phyloP scores from a whole-genome alignment of 164 flowering plant species.

The Amborella trichopoda region DNA sequence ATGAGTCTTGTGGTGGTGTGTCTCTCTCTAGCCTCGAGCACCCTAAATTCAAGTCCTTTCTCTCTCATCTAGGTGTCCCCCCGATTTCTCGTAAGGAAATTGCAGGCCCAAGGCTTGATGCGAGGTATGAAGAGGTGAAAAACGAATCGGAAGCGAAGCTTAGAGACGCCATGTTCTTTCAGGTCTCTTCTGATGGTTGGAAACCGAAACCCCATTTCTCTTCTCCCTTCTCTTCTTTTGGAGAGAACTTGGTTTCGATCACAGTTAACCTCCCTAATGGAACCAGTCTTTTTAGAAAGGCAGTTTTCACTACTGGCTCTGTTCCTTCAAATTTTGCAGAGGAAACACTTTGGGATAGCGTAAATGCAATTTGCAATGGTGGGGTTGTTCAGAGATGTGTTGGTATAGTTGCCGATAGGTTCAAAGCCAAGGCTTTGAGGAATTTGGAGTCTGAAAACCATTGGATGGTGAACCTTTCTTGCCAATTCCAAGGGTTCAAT shows the following conservation, averaged over 20 bases:
- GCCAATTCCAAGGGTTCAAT: slow-evolving; percentile 67
- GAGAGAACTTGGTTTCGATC: slow-evolving; percentile 58
- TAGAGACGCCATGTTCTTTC: slow-evolving; percentile 86
- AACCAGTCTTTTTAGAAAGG: slow-evolving; percentile 67
- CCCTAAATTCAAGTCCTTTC: slow-evolving; percentile 78
- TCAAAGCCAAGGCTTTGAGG: slow-evolving; percentile 61
- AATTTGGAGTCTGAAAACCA: slow-evolving; percentile 72
- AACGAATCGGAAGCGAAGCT: slow-evolving; percentile 65
- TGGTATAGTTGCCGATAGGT: slow-evolving; percentile 78
- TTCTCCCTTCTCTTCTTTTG: slow-evolving; percentile 15
- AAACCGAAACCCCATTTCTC: slow-evolving; percentile 9
- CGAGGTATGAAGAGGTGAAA: slow-evolving; percentile 54
- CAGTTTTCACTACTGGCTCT: slow-evolving; percentile 47
- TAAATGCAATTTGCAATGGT: slow-evolving; percentile 41
- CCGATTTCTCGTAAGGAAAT: slow-evolving; percentile 44
- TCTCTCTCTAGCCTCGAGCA: slow-evolving; percentile 78
- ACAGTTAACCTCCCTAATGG: slow-evolving; percentile 90
- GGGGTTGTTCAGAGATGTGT: slow-evolving; percentile 49
- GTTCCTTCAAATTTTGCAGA: slow-evolving; percentile 72
- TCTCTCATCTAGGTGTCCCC: slow-evolving; percentile 79
- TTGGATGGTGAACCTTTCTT: slow-evolving; percentile 85
- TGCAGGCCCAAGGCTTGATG: slow-evolving; percentile 45
- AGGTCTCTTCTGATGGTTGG: slow-evolving; percentile 84
- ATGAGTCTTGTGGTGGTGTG: slow-evolving; percentile 78
- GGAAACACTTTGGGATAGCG: slow-evolving; percentile 72